A percentile compares a stretch with the other conserved stretches of the same genome.
Evolutionary conservation across 1,284 basidiomycete genomes (phyloP).

Genomic region (Marasmius fiardii): DNA sequence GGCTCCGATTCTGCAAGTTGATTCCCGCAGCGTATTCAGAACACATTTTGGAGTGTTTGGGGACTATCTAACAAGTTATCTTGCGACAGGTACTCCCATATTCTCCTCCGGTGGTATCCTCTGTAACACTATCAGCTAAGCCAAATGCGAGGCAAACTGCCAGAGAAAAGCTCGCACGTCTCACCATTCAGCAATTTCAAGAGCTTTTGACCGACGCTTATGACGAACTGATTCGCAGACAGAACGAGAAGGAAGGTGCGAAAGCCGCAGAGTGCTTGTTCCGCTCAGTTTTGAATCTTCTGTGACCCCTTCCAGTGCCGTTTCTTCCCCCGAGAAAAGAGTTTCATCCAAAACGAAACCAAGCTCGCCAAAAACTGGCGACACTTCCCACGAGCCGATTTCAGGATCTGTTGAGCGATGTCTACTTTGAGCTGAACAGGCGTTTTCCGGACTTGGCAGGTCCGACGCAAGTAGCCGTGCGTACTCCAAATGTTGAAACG

Average conservation of each 20-base stretch:
- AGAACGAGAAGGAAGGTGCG: conserved; percentile 65
- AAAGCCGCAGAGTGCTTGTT: conserved; percentile 17
- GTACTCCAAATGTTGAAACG: too few species aligned
- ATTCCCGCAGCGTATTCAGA: conserved; percentile 64
- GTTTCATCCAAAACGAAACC: conserved; percentile 98
- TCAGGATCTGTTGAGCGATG: conserved; percentile 95
- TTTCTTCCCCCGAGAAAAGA: conserved; percentile 91
- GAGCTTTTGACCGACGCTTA: conserved; percentile 94
- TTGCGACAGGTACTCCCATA: conserved; percentile 57
- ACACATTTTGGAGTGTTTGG: conserved; percentile 75
- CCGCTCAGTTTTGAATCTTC: conserved; percentile 11
- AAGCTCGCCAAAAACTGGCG: conserved; percentile 96
- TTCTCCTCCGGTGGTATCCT: not conserved
- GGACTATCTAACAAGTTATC: conserved; percentile 69
- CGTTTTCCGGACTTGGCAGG: conserved; percentile 98
- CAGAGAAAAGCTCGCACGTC: conserved; percentile 84
- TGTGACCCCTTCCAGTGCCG: conserved; percentile 52
- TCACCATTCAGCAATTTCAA: conserved; percentile 90
- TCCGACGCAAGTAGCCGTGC: too few species aligned
- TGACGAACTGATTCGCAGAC: conserved; percentile 85
- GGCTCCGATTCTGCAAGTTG: conserved; percentile 48
- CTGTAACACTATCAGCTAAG: conserved; percentile 47
- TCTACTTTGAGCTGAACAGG: conserved; percentile 91
- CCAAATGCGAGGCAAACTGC: conserved; percentile 80
- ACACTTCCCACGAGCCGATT: conserved; percentile 91